These are phyloP conservation scores for Aspergillus sp. DNA, from an alignment of 2,329 filamentous ascomycete genomes.

Conservation along the genomic window DNA sequence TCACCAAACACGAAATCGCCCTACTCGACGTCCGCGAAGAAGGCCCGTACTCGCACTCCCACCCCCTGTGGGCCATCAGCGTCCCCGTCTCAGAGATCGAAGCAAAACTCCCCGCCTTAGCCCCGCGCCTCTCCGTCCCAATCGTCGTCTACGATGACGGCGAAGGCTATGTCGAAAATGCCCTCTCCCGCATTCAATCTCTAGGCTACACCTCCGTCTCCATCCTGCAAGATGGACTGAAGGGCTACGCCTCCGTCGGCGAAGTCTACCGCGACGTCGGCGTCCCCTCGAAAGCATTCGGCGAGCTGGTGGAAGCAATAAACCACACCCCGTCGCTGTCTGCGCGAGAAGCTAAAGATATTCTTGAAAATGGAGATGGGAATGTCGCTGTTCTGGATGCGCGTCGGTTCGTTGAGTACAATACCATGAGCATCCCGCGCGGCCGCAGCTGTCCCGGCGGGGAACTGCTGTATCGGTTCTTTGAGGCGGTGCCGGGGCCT, in stretches of 20 bases:
- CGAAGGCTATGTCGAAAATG: background rate
- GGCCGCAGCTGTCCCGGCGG: background rate
- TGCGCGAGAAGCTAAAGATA: background rate
- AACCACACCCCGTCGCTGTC: constrained; percentile 1
- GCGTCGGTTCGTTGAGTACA: background rate
- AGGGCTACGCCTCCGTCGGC: background rate
- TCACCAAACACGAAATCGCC: background rate
- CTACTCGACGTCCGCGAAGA: constrained; percentile 1
- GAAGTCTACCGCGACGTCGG: constrained; percentile 3
- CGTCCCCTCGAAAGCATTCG: constrained; percentile 2
- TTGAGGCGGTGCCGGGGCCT: background rate
- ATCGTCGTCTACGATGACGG: constrained; percentile 1
- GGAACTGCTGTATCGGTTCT: constrained; percentile 2
- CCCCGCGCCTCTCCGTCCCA: background rate
- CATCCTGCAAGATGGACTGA: background rate
- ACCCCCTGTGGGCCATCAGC: constrained; percentile 1
- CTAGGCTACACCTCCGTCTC: background rate
- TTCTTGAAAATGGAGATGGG: background rate
- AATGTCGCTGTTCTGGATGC: constrained; percentile 2
- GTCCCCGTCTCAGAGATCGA: background rate
- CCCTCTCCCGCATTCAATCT: background rate
- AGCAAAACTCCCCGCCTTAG: background rate
- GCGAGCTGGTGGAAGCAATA: background rate
- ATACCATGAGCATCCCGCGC: constrained; percentile 1
- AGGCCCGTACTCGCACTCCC: background rate